A percentile compares a stretch with the other conserved stretches of the same genome.
These are phyloP conservation scores for Tausonia pullulans DNA, from an alignment of 1,284 basidiomycete species.

Conservation along the genomic window DNA sequence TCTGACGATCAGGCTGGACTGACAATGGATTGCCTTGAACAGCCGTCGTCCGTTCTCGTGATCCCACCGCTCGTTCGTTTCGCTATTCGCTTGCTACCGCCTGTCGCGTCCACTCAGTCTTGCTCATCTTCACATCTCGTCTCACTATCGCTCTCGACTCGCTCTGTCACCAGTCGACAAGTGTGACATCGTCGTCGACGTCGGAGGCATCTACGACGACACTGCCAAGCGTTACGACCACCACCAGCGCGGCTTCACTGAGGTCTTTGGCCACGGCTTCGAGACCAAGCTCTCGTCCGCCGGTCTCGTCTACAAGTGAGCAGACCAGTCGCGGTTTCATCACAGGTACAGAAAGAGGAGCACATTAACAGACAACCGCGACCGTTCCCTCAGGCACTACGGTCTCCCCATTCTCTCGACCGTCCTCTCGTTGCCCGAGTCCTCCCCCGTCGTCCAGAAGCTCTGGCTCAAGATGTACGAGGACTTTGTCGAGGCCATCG, in stretches of 20 bases:
- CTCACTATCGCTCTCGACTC: not conserved
- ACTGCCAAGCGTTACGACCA: conserved; percentile 77
- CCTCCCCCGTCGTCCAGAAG: conserved; percentile 54
- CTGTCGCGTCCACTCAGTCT: not conserved
- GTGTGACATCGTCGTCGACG: conserved; percentile 95
- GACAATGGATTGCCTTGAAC: not conserved
- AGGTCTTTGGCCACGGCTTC: conserved; percentile 77
- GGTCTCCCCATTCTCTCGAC: conserved; percentile 76
- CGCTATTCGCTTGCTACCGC: not conserved
- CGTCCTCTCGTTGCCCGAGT: conserved; percentile 42
- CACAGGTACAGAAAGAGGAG: conserved; percentile 1
- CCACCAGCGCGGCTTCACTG: conserved; percentile 86
- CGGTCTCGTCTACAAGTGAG: conserved; percentile 84
- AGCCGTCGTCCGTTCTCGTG: conserved; percentile 72
- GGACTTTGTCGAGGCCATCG: conserved; percentile 90
- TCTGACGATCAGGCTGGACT: not conserved
- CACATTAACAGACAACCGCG: conserved; percentile 13
- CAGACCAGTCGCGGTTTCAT: too few species aligned
- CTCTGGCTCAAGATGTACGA: conserved; percentile 86
- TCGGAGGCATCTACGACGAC: conserved; percentile 85
- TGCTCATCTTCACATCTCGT: not conserved
- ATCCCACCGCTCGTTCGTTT: not conserved
- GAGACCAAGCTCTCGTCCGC: conserved; percentile 84
- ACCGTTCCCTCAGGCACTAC: conserved; percentile 85
- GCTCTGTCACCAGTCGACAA: conserved; percentile 43